phyloP scores from a whole-genome alignment of 2,329 filamentous ascomycete species.

The Capronia epimyces region DNA sequence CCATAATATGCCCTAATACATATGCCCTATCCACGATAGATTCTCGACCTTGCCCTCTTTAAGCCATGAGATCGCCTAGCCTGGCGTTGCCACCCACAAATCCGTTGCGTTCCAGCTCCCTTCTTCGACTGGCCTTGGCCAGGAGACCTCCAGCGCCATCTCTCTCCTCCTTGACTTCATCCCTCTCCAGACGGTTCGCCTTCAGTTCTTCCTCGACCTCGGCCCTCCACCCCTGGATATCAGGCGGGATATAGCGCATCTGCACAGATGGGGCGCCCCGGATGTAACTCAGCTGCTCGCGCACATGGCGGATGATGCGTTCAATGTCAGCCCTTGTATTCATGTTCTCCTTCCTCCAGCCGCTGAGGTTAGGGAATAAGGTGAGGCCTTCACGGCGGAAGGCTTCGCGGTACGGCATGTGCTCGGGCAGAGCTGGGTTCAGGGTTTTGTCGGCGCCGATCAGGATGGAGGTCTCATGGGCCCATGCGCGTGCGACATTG shows the following conservation, averaged over 20 bases:
- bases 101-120: slow-evolving; percentile 25
- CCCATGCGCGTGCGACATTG: slow-evolving; percentile 95
- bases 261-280: slow-evolving; percentile 81
- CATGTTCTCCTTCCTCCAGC: slow-evolving; percentile 63
- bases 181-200: slow-evolving; percentile 39
- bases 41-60: not conserved
- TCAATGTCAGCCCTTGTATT: slow-evolving; percentile 71
- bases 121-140: slow-evolving; percentile 24
- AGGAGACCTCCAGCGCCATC: slow-evolving; percentile 31
- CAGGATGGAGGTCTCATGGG: slow-evolving; percentile 89
- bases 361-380: slow-evolving; percentile 78
- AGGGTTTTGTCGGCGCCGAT: slow-evolving; percentile 69
- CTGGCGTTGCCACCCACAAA: slow-evolving; percentile 5
- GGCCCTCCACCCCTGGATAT: slow-evolving; percentile 55
- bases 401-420: slow-evolving; percentile 80
- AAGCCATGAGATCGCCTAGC: not conserved
- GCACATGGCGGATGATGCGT: slow-evolving; percentile 69
- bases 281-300: slow-evolving; percentile 81
- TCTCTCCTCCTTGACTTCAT: slow-evolving; percentile 41
- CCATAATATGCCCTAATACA: no score
- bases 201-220: slow-evolving; percentile 44
- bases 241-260: slow-evolving; percentile 71
- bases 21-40: not conserved
- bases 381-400: slow-evolving; percentile 76
- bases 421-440: slow-evolving; percentile 65